phyloP scores from a whole-genome alignment of 2,329 filamentous ascomycete species.

The Escovopsis weberi region DNA sequence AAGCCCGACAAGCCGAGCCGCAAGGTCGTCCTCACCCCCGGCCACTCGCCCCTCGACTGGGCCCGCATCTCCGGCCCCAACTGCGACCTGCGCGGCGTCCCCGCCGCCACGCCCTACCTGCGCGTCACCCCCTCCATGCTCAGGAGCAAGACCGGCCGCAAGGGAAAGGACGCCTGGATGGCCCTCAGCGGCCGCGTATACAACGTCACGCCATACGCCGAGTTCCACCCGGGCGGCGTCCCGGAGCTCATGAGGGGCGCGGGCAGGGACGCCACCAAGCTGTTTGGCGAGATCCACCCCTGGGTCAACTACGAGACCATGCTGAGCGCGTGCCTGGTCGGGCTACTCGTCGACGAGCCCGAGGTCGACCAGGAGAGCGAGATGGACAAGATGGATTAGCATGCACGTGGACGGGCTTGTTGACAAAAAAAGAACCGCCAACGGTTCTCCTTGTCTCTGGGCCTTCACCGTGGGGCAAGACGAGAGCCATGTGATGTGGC shows the following conservation, averaged over 20 bases:
- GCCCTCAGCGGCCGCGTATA: constrained; percentile 83
- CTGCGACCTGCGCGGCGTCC: constrained; percentile 52
- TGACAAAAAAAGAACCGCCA: too few species aligned
- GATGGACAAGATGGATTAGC: constrained; percentile 49
- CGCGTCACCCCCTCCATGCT: constrained; percentile 75
- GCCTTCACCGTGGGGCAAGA: too few species aligned
- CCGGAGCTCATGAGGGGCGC: constrained; percentile 54
- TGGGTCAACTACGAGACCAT: constrained; percentile 64
- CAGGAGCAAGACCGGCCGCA: constrained; percentile 63
- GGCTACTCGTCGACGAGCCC: constrained; percentile 45
- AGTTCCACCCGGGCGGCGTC: constrained; percentile 81
- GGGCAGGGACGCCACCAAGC: constrained; percentile 43
- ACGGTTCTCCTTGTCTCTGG: too few species aligned
- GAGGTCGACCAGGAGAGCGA: constrained; percentile 23
- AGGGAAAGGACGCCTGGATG: constrained; percentile 81
- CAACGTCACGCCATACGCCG: constrained; percentile 78
- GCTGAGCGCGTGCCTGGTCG: constrained; percentile 48
- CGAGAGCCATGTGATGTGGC: too few species aligned
- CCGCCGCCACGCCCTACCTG: constrained; percentile 38
- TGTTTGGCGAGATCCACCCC: constrained; percentile 54
- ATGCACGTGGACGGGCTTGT: not conserved
- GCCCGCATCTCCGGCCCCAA: constrained; percentile 56
- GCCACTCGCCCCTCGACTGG: constrained; percentile 94
- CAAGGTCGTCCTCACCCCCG: constrained; percentile 73
- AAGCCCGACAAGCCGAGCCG: constrained; percentile 42